Evolutionary conservation across 257 asterid genomes (phyloP), one percentile per base, ranked within the genome.

Genomic region (Fraxinus quadrangulata): DNA sequence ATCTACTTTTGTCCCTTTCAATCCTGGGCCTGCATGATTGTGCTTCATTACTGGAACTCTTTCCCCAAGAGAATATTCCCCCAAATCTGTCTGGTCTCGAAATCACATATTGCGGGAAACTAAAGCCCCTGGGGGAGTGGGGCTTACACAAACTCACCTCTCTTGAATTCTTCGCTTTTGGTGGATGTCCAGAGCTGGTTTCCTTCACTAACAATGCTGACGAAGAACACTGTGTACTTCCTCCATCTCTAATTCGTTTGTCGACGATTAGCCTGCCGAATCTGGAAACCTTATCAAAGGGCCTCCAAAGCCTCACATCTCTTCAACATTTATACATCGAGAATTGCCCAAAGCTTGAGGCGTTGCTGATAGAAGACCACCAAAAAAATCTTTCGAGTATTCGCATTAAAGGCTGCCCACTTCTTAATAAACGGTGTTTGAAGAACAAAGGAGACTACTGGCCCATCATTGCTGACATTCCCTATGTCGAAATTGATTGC

Each of bases 51-150:
- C 24, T 47, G n/a, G 59, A 49, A 21, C 63, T 67, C 7, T 81
- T 77, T 51, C 84, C 84, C 8, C 63, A 72, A n/a, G 72, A 67
- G 16, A 59, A 59, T 1, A 67, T 77, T 51, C 84, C 84, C 7
- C 78, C 75, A 23, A 77, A 72, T 70, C 70, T 81, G n/a, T 33
- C 63, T 6, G 0, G 0, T 0, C 45, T 81, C 40, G 16, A 34
- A 24, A 11, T 77, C 14, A 17, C 19, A 0, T 12, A 37, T 14
- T 72, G 75, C 7, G 47, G 28, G 11, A 77, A 70, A 19, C 72
- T 81, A 30, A 81, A 81, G 54, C 76, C 81, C 14, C 67, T 77
- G 19, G 21, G 75, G 34, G 84, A 77, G 30, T 81, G 84, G 81
- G 47, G 14, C 14, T 16, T 40, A 40, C 14, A 40, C 14, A 40